Percentiles rank a stretch among this genome's conserved stretches.
Conservation (phyloP, 129 eudicot species). For the Smallanthus sonchifolius region DNA sequence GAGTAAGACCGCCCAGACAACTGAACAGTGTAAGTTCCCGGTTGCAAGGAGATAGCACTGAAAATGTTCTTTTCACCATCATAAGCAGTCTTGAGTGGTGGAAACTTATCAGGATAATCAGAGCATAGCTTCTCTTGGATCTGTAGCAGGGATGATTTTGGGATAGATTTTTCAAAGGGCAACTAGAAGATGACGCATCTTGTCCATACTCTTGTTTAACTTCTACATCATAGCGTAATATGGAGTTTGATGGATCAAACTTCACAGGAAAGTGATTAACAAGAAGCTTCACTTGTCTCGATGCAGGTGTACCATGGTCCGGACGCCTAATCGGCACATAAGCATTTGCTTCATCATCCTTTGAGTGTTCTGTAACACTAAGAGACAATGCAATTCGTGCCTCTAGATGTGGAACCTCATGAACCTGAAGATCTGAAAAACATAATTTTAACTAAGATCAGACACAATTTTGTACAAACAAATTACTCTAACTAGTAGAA, state of each 20-base stretch:
- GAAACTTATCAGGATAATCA: conserved; percentile 33
- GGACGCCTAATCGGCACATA: conserved; percentile 54
- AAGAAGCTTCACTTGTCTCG: conserved; percentile 30
- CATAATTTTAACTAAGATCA: too few species aligned
- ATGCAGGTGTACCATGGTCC: conserved; percentile 36
- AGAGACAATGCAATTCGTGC: too few species aligned
- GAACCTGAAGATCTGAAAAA: conserved; percentile 12
- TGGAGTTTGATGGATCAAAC: conserved; percentile 34
- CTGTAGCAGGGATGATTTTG: conserved; percentile 28
- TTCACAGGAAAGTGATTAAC: conserved; percentile 58
- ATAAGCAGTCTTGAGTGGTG: conserved; percentile 45
- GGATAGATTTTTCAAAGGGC: conserved; percentile 25
- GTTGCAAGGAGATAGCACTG: conserved; percentile 45
- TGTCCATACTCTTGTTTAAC: conserved; percentile 33
- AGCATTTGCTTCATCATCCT: not conserved
- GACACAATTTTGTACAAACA: not conserved
- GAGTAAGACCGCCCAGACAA: conserved; percentile 29
- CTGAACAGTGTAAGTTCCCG: conserved; percentile 45
- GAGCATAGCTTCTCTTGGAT: conserved; percentile 43
- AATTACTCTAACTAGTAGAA: not conserved
- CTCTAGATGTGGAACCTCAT: conserved; percentile 1
- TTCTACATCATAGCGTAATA: conserved; percentile 48
- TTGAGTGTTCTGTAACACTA: not conserved
- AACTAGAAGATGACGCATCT: conserved; percentile 26
- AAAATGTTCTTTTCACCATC: conserved; percentile 67